Evolutionary conservation across 2,329 filamentous ascomycete species (phyloP).

Genomic region (Harringtonia aguacate): DNA sequence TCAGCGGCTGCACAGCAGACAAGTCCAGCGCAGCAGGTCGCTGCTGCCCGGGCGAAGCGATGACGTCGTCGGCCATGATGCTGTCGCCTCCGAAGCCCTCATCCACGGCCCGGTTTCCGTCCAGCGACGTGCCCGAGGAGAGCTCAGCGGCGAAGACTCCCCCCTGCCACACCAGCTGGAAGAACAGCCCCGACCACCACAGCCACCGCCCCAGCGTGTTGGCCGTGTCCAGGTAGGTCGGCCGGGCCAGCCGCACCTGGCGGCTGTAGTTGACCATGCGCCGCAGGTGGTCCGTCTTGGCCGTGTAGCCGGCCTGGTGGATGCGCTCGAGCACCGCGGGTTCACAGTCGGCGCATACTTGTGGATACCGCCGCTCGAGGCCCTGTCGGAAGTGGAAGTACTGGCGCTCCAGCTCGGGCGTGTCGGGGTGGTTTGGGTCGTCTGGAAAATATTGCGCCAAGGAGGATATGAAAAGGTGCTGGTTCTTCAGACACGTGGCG

Average conservation of each 20-base stretch:
- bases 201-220: conserved; percentile 30
- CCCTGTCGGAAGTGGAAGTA: conserved; percentile 60
- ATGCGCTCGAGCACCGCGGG: conserved; percentile 62
- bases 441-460: conserved; percentile 70
- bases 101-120: background rate
- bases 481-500: conserved; percentile 75
- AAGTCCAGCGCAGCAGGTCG: too few relatives aligned
- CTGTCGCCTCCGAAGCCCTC: conserved; percentile 11
- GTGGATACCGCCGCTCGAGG: conserved; percentile 76
- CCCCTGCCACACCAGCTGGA: conserved; percentile 41
- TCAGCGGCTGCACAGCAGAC: background rate
- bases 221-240: conserved; percentile 30
- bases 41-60: background rate
- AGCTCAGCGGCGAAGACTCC: conserved; percentile 1
- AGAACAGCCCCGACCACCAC: conserved; percentile 35
- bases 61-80: conserved; percentile 17
- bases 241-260: conserved; percentile 29
- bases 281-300: conserved; percentile 70
- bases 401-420: conserved; percentile 54
- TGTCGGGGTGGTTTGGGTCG: conserved; percentile 54
- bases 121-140: background rate
- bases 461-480: conserved; percentile 65
- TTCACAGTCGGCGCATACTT: conserved; percentile 75
- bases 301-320: conserved; percentile 62
- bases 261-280: conserved; percentile 60